Base-by-base conservation (phyloP, 1,139 yeast species). In the Geotrichum australiense region DNA sequence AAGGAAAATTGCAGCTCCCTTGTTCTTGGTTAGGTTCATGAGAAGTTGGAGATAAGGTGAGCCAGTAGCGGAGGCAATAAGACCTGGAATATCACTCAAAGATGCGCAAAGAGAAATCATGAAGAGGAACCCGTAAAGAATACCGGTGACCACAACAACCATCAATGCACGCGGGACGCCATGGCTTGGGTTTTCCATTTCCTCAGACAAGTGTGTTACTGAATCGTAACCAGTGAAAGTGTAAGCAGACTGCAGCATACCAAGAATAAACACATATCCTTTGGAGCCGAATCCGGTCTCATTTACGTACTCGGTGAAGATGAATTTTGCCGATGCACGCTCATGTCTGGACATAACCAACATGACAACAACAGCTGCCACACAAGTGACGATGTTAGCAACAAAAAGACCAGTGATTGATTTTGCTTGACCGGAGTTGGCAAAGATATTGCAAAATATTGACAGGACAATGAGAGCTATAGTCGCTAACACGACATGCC, bases 211-310 rank as follows among this genome's bases (percentile, higher is more conserved):
- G 5, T 91, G 79, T 15, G 85, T 82, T 20, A 84, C 66, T 74
- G 83, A 78, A 19, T 91, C 91, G 58, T 80, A 84, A 0, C 93
- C 93, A 49, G 83, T 82, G 55, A 83, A 66, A 18, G 89, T 81
- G 60, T 82, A 81, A 24, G 84, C 78, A 0, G 87, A 76, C 49
- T 84, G 81, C 57, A 81, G 87, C 45, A 84, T 70, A 0, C 93
- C 93, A 32, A 84, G 46, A 29, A 53, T 50, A 27, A 52, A 42
- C 15, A 44, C 50, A 42, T 51, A 51, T 10, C 53, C 54, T 21
- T 37, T 37, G 29, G 44, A 43, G 18, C 33, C 22, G 46, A 53
- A 51, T 7, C 55, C 55, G 3, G 52, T 42, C n/a, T 41, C 37
- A 34, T 48, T 47, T 19, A 43, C 36, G 33, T 42, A 49, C 10